Evolutionary conservation across 2,329 filamentous ascomycete genomes (phyloP), one percentile per base, ranked within the genome.

Genomic region (Exophiala sp.): DNA sequence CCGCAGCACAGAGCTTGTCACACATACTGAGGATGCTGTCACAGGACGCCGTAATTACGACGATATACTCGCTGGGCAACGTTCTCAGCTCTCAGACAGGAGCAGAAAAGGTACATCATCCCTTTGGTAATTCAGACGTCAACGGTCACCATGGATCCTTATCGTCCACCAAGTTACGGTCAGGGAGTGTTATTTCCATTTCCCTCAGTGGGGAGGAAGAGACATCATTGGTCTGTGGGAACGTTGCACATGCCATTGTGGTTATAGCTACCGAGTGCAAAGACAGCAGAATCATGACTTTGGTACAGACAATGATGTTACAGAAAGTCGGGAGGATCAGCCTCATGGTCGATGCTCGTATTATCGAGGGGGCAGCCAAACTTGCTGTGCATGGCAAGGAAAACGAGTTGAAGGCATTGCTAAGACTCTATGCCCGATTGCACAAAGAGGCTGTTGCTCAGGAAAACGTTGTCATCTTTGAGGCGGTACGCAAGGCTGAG

Each of bases 31-130:
- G 83, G 59, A 77, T 85, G 61, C 76, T 97, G 10, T 95, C 93
- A 1, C 86, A 95, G 61, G 93, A 98, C 71, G 85, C 89, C 29
- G 80, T 95, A 29, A 97, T 98, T 58, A 95, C 90, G 3, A 97
- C 90, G 1, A 74, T 98, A 8, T 98, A 98, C 69, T 93, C 89
- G 0, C 76, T 98, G n/a, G 93, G 93, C 16, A 98, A 98, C 64
- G 85, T 95, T 2, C 75, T 98, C 11, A 96, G 89, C 60, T 83
- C 88, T 3, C 81, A 79, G 40, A 75, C 77, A 5, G 70, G 69
- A 14, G 62, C 72, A 27, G 78, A 81, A 23, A 74, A 74, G 46
- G 53, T 59, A 21, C 61, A 66, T 52, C 67, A 67, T 48, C 23
- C 62, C 18, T 47, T 53, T 11, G 19, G 48, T 9, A 11, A 32